Evolutionary conservation across 2,329 filamentous ascomycete species (phyloP).

Genomic region (Aspergillus alliaceus): DNA sequence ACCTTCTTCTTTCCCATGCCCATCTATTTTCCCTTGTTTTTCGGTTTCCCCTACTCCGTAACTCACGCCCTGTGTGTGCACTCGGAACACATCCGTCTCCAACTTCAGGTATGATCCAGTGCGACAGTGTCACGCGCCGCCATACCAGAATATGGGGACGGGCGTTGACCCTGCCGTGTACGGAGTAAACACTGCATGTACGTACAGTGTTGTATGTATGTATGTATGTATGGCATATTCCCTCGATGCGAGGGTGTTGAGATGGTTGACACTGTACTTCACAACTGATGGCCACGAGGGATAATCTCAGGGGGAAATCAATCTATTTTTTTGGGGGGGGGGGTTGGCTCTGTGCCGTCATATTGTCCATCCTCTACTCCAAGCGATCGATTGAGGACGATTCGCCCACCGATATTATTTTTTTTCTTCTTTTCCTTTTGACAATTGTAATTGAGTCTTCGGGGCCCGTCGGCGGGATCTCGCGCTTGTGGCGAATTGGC

Average conservation of each 20-base stretch:
- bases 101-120: background rate
- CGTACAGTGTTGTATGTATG: too few species aligned
- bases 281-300: background rate
- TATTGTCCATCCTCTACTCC: conserved; percentile 1
- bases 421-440: background rate
- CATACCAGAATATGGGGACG: background rate
- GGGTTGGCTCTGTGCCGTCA: background rate
- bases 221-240: conserved; percentile 1
- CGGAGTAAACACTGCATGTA: background rate
- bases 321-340: background rate
- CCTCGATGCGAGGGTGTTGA: background rate
- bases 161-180: background rate
- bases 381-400: background rate
- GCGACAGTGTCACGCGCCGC: background rate
- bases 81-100: background rate
- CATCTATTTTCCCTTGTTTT: background rate
- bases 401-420: conserved; percentile 19
- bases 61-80: background rate
- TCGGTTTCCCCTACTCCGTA: background rate
- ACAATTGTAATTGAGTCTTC: conserved; percentile 10
- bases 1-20: background rate
- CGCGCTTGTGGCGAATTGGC: conserved; percentile 6
- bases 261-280: background rate
- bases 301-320: background rate
- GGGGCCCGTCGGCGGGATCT: background rate